These are phyloP conservation scores for Circinella minor DNA, from an alignment of 371 early-diverging fungal species.

Conservation along the genomic window DNA sequence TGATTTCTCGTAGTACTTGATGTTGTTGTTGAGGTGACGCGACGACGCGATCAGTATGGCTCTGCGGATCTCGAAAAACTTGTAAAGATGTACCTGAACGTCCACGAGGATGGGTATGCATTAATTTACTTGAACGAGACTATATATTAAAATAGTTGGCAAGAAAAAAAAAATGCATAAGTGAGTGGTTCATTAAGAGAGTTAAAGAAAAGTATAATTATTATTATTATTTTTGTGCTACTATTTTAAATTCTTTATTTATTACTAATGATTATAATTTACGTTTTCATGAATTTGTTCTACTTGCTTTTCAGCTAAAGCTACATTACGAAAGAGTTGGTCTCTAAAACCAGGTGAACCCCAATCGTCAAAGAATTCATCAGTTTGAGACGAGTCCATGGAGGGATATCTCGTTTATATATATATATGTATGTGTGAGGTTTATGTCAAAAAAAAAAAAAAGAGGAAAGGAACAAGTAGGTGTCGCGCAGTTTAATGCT, in stretches of 20 bases:
- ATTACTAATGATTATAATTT: background rate
- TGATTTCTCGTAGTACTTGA: background rate
- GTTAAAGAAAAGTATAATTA: no score
- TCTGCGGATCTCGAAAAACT: constrained; percentile 15
- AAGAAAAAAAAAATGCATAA: background rate
- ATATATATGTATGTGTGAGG: no score
- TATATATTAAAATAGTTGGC: background rate
- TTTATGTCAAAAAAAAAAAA: no score
- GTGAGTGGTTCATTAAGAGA: no score
- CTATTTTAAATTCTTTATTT: background rate
- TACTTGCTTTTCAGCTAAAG: constrained; percentile 11
- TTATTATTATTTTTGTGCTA: no score
- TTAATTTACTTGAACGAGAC: background rate
- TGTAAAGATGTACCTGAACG: constrained; percentile 4
- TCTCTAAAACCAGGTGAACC: constrained; percentile 20
- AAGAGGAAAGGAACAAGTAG: no score
- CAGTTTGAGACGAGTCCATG: constrained; percentile 9
- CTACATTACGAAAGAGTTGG: constrained; percentile 11
- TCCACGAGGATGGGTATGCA: background rate
- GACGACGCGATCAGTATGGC: background rate
- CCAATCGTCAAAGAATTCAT: constrained; percentile 24
- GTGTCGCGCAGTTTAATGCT: no score
- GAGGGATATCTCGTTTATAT: background rate
- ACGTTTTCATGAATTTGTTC: background rate
- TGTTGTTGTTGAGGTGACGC: background rate